phyloP scores from a whole-genome alignment of 768 basidiomycete species.

The Solioccasus polychromus region DNA sequence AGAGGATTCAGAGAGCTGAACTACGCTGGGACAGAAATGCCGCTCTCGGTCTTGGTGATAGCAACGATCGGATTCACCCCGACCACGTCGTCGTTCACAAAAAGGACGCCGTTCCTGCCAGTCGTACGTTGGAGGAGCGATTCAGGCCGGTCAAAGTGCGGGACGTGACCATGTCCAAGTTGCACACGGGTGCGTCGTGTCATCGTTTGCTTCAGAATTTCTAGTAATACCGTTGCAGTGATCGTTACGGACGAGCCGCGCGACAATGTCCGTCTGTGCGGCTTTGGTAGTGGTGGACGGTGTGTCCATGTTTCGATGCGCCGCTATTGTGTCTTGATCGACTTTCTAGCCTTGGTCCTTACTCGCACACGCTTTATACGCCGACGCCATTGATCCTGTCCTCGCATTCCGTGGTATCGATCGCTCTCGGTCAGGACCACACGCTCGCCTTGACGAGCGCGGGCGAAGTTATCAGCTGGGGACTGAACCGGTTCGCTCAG shows the following conservation, averaged over 20 bases:
- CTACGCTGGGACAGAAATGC: conserved; percentile 87
- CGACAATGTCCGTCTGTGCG: conserved; percentile 80
- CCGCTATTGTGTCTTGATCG: not conserved
- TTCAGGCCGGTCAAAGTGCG: conserved; percentile 64
- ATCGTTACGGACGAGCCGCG: conserved; percentile 71
- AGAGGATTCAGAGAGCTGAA: no score
- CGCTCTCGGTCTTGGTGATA: conserved; percentile 80
- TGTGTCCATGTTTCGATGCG: conserved; percentile 31
- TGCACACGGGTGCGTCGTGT: conserved; percentile 71
- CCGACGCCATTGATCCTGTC: conserved; percentile 61
- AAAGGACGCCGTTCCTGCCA: conserved; percentile 14
- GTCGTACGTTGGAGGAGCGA: conserved; percentile 37
- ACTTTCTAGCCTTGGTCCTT: conserved; percentile 59
- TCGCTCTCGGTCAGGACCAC: conserved; percentile 93
- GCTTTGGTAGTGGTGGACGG: conserved; percentile 88
- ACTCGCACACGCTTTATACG: conserved; percentile 75
- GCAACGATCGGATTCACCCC: conserved; percentile 72
- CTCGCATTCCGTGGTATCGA: conserved; percentile 52
- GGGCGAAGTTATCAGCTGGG: conserved; percentile 90
- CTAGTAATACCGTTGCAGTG: conserved; percentile 22
- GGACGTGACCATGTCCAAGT: conserved; percentile 76
- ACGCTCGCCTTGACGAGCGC: conserved; percentile 78
- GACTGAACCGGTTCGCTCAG: conserved; percentile 84
- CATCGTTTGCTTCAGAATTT: not conserved
- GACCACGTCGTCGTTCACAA: conserved; percentile 62